These are phyloP conservation scores for Podaxis pistillaris DNA, from an alignment of 768 basidiomycete species.

Conservation along the genomic window DNA sequence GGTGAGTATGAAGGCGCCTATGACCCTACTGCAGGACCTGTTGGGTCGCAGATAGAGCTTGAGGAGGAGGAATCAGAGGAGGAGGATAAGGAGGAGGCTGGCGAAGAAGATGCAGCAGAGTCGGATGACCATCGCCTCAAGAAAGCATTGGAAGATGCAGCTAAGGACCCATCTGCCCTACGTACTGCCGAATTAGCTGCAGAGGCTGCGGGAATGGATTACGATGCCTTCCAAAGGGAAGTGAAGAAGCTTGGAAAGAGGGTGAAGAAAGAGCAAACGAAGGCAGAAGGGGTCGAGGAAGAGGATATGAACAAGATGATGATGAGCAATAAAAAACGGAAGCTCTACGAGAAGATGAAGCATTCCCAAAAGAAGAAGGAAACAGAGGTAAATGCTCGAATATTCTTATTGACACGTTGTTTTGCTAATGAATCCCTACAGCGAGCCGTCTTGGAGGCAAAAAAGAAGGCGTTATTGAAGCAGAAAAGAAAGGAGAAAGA, in stretches of 20 bases:
- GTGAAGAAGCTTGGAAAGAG: slow-evolving; percentile 59
- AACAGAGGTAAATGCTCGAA: slow-evolving; percentile 62
- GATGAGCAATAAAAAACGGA: slow-evolving; percentile 94
- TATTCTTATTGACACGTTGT: not conserved
- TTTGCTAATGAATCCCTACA: slow-evolving; percentile 25
- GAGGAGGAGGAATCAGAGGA: slow-evolving; percentile 33
- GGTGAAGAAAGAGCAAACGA: slow-evolving; percentile 23
- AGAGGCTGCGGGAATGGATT: slow-evolving; percentile 84
- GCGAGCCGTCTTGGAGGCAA: slow-evolving; percentile 61
- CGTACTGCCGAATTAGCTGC: slow-evolving; percentile 91
- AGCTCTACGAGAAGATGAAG: slow-evolving; percentile 93
- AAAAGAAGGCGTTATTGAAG: slow-evolving; percentile 43
- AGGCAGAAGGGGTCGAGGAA: slow-evolving; percentile 46
- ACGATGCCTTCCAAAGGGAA: slow-evolving; percentile 73
- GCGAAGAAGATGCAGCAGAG: slow-evolving; percentile 17
- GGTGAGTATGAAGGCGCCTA: slow-evolving; percentile 79
- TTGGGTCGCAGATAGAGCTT: slow-evolving; percentile 33
- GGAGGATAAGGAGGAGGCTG: slow-evolving; percentile 22
- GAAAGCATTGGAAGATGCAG: slow-evolving; percentile 14
- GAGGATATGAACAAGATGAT: slow-evolving; percentile 96
- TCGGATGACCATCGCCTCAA: slow-evolving; percentile 7
- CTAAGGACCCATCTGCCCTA: slow-evolving; percentile 59
- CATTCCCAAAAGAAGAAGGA: slow-evolving; percentile 75
- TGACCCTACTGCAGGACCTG: slow-evolving; percentile 50
- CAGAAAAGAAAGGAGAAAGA: slow-evolving; percentile 50